A percentile compares a stretch with the other conserved stretches of the same genome.
phyloP scores from a whole-genome alignment of 331 rosid species.

The Stylosanthes scabra region DNA sequence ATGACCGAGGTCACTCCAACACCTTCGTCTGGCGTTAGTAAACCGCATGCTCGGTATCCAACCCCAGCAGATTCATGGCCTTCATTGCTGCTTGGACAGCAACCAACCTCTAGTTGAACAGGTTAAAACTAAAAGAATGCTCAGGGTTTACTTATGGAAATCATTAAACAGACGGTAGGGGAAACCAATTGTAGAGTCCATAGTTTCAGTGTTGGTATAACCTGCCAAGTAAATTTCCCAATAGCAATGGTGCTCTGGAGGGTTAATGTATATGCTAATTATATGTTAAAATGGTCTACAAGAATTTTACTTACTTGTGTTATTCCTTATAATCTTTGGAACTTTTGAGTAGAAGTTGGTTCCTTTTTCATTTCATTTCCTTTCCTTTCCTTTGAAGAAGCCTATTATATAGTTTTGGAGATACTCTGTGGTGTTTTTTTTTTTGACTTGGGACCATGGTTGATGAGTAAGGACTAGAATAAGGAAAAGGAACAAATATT shows the following conservation, averaged over 20 bases:
- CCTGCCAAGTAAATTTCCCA: slow-evolving; percentile 36
- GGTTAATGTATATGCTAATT: slow-evolving; percentile 34
- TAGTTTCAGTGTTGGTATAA: slow-evolving; percentile 34
- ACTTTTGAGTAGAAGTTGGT: neutral
- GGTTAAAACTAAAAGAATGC: neutral
- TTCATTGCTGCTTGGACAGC: slow-evolving; percentile 69
- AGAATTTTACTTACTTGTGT: slow-evolving; percentile 19
- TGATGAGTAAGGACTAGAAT: slow-evolving; percentile 7
- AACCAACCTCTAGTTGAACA: slow-evolving; percentile 50
- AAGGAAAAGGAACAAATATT: slow-evolving; percentile 16
- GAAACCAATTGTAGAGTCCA: slow-evolving; percentile 27
- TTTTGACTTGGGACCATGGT: slow-evolving; percentile 3
- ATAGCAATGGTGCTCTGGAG: slow-evolving; percentile 32
- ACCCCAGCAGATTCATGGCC: slow-evolving; percentile 90
- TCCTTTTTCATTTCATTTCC: slow-evolving; percentile 15
- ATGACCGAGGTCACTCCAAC: slow-evolving; percentile 45
- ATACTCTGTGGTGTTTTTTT: slow-evolving; percentile 1
- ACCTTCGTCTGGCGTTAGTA: slow-evolving; percentile 61
- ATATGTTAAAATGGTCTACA: slow-evolving; percentile 33
- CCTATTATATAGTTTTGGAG: neutral
- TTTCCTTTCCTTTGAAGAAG: slow-evolving; percentile 22
- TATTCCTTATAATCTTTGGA: neutral
- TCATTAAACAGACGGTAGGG: too few relatives aligned
- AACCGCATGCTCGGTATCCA: slow-evolving; percentile 98
- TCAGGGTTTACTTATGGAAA: too few relatives aligned